Evolutionary conservation across 2,329 filamentous ascomycete species (phyloP).

Genomic region (Fusarium subtropicale): DNA sequence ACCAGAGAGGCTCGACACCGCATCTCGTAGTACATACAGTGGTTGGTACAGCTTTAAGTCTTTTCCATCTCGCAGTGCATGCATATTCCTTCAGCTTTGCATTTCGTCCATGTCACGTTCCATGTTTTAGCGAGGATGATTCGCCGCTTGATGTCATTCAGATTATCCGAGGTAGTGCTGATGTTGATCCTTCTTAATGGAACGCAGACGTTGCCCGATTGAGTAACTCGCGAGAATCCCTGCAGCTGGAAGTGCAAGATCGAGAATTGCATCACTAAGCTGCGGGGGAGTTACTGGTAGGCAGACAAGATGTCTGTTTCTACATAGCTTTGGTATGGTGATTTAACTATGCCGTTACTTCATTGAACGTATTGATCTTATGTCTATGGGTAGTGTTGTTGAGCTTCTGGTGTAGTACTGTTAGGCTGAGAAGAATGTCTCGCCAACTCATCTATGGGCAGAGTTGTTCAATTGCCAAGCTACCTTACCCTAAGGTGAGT

Average conservation of each 20-base stretch:
- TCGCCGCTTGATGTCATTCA: constrained; percentile 30
- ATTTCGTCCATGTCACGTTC: not conserved
- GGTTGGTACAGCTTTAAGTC: too few relatives aligned
- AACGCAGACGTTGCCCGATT: constrained; percentile 1
- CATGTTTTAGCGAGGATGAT: not conserved
- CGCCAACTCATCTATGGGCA: not conserved
- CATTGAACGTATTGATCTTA: too few relatives aligned
- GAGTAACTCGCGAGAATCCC: constrained; percentile 8
- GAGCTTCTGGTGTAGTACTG: too few relatives aligned
- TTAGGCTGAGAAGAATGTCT: too few relatives aligned
- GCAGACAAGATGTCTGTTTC: not conserved
- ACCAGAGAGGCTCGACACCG: not conserved
- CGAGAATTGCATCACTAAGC: not conserved
- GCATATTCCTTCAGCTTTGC: not conserved
- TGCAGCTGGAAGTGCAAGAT: not conserved
- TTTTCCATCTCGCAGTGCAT: not conserved
- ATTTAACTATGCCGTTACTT: not conserved
- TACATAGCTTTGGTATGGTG: not conserved
- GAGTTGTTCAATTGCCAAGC: not conserved
- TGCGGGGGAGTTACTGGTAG: not conserved
- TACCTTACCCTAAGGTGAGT: not conserved
- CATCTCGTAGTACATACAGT: not conserved
- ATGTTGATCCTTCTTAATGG: constrained; percentile 1
- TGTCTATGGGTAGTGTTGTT: not conserved
- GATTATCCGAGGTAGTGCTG: not conserved